Base-by-base conservation (phyloP, 768 basidiomycete genomes). In the Mycena rebaudengoi region DNA sequence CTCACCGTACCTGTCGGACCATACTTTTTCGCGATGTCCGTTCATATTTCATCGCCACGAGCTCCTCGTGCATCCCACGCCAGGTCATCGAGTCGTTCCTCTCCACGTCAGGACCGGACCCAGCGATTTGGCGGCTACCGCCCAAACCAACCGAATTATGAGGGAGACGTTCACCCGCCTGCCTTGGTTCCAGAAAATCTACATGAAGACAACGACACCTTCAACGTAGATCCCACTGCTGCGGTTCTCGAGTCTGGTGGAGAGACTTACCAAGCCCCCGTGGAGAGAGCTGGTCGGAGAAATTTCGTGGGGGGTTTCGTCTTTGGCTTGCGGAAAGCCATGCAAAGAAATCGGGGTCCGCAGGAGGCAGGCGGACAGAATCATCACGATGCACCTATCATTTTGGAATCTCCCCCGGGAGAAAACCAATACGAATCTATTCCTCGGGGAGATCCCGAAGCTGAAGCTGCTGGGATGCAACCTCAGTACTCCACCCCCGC, bases 241-340 rank as follows among this genome's bases (percentile, higher is more conserved):
- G 66, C 23, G 1, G 20, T 43, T 3, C 55, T 64, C 13, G 66
- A 57, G 28, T 41, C 62, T n/a, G 59, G 40, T 3, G 59, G 59
- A n/a, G 66, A 64, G 25, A 61, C 58, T 2, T 57, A 64, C 50
- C 66, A 68, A 37, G 25, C 37, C 20, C 23, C 32, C 13, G 45
- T 68, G 2, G 48, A 14, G 41, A 62, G 62, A 7, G 66, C 66
- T 0, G 62, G 66, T 1, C 48, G 56, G 5, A 73, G 71, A 18
- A 73, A 75, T 1, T 60, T 82, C 20, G 76, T 80, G 58, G 68
- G 69, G 1, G 75, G 76, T 2, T 60, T 82, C 25, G 76, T 80
- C 54, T 68, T 70, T 0, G 75, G 77, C 5, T 55, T 82, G 8
- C 78, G 73, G 64, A 76, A 73, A 51, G 71, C 70, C 7, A 60